Conservation (phyloP, 2,329 filamentous ascomycete genomes). For the Xylariales sp. region DNA sequence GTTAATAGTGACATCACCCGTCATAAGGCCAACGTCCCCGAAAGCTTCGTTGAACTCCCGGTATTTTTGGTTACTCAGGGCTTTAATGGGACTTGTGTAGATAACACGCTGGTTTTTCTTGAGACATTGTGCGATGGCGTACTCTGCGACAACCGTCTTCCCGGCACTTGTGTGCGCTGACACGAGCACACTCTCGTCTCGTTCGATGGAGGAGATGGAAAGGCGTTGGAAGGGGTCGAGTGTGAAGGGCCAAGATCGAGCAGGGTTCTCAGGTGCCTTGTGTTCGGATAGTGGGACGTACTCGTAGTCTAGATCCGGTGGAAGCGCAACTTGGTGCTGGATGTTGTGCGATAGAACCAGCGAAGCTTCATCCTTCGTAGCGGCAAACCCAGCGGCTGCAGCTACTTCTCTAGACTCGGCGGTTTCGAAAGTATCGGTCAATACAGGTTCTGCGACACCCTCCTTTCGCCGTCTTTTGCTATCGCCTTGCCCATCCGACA, state of each 20-base stretch:
- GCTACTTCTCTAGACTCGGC: constrained; percentile 92
- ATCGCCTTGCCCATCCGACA: constrained; percentile 61
- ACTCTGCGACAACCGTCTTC: constrained; percentile 98
- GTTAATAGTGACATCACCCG: constrained; percentile 98
- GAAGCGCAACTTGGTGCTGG: constrained; percentile 95
- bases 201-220: constrained; percentile 92
- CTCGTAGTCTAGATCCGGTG: constrained; percentile 92
- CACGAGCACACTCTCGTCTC: constrained; percentile 95
- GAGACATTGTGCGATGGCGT: constrained; percentile 96
- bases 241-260: constrained; percentile 86
- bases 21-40: constrained; percentile 97
- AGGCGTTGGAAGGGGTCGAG: constrained; percentile 98
- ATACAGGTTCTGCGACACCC: constrained; percentile 78
- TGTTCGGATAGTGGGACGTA: constrained; percentile 96
- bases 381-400: constrained; percentile 75
- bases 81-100: constrained; percentile 99
- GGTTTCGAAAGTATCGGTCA: constrained; percentile 95
- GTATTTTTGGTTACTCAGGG: constrained; percentile 98
- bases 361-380: constrained; percentile 69
- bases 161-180: constrained; percentile 97
- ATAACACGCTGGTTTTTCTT: constrained; percentile 98
- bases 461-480: constrained; percentile 74
- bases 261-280: constrained; percentile 87
- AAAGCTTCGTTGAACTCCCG: constrained; percentile 96
- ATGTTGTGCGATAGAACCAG: constrained; percentile 96